Evolutionary conservation across 768 basidiomycete species (phyloP).

Genomic region (Auriscalpium vulgare): DNA sequence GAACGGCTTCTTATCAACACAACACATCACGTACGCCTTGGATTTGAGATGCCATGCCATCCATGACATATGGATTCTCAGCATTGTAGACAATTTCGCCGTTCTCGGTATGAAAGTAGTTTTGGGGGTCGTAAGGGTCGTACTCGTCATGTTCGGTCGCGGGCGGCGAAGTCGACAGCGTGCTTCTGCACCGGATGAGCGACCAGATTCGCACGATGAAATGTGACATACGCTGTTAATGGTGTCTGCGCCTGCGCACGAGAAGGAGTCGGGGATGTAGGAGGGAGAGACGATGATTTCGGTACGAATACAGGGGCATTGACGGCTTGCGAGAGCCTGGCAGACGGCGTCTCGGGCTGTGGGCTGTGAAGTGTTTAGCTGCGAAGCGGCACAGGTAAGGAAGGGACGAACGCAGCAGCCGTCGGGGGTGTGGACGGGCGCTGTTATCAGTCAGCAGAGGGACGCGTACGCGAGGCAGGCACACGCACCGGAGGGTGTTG

Average conservation of each 20-base stretch:
- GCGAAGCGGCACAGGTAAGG: neutral
- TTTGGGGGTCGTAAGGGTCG: slow-evolving; percentile 24
- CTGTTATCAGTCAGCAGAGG: neutral
- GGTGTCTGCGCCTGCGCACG: slow-evolving; percentile 15
- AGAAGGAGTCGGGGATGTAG: slow-evolving; percentile 15
- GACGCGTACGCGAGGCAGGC: neutral
- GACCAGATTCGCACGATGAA: neutral
- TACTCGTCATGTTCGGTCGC: slow-evolving; percentile 19
- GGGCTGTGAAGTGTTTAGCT: slow-evolving; percentile 3
- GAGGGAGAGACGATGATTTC: slow-evolving; percentile 35
- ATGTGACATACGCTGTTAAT: slow-evolving; percentile 12
- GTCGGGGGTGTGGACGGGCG: slow-evolving; percentile 14
- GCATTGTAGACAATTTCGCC: slow-evolving; percentile 6
- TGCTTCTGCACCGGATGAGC: slow-evolving; percentile 8
- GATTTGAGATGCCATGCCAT: slow-evolving; percentile 25
- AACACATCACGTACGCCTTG: slow-evolving; percentile 21
- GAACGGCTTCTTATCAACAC: slow-evolving; percentile 4
- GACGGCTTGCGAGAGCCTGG: slow-evolving; percentile 54
- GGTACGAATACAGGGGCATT: slow-evolving; percentile 85
- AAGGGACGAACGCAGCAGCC: slow-evolving; percentile 9
- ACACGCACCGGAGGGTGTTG: slow-evolving; percentile 64
- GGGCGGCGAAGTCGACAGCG: slow-evolving; percentile 12
- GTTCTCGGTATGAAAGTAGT: slow-evolving; percentile 17
- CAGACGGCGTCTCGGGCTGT: slow-evolving; percentile 13
- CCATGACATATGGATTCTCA: slow-evolving; percentile 17